These are phyloP conservation scores for Aegilops umbellulata DNA, from an alignment of 176 grass and related monocot genomes.

Conservation along the genomic window DNA sequence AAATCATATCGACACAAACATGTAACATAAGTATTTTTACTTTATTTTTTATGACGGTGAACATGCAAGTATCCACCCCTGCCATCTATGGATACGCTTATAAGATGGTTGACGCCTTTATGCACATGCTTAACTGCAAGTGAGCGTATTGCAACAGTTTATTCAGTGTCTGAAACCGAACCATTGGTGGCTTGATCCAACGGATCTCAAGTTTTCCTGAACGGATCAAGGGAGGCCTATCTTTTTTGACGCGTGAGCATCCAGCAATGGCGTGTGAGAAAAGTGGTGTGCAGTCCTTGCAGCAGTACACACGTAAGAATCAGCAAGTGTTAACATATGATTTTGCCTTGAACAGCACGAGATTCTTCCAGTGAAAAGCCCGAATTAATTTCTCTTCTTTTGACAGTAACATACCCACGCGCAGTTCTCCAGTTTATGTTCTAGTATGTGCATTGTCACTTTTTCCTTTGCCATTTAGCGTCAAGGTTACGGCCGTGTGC, in stretches of 20 bases:
- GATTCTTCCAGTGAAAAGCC: conserved; percentile 28
- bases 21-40: too few species aligned
- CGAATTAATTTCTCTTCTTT: conserved; percentile 40
- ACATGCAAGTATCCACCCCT: too few species aligned
- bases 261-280: neutral
- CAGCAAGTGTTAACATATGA: neutral
- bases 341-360: conserved; percentile 19
- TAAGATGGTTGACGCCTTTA: too few species aligned
- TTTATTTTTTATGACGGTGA: too few species aligned
- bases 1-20: too few species aligned
- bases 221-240: neutral
- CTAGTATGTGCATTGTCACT: neutral
- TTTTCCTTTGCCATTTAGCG: neutral
- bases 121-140: too few species aligned
- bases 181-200: neutral
- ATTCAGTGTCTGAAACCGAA: neutral
- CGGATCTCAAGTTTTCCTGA: neutral
- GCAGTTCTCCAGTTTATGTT: neutral
- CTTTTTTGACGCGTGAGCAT: neutral
- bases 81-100: too few species aligned
- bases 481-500: neutral
- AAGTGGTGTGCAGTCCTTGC: neutral
- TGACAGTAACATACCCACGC: neutral
- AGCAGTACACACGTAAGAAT: neutral
- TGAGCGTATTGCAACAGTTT: too few species aligned